These are phyloP conservation scores for Hebeloma cylindrosporum DNA, from an alignment of 768 basidiomycete genomes.

Conservation along the genomic window DNA sequence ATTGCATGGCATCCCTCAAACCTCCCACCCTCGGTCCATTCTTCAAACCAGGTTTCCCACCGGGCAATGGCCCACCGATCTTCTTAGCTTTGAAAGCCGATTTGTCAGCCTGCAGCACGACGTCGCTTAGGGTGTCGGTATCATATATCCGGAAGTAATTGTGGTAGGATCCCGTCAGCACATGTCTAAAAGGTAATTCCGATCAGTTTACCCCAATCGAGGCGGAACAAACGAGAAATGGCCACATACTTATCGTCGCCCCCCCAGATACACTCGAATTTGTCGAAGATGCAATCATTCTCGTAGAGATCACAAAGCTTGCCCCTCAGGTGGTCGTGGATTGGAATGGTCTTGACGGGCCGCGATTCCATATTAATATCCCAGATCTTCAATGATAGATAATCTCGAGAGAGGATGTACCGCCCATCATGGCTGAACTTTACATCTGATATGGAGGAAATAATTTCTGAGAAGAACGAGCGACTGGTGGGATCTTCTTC, in stretches of 20 bases:
- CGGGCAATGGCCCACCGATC: constrained; percentile 83
- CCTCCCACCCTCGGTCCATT: constrained; percentile 73
- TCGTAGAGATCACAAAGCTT: constrained; percentile 99
- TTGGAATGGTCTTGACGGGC: constrained; percentile 96
- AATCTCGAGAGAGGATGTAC: constrained; percentile 96
- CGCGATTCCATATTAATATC: constrained; percentile 98
- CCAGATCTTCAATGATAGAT: constrained; percentile 98
- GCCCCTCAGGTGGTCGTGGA: constrained; percentile 95
- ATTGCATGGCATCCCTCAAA: constrained; percentile 83
- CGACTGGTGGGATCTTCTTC: constrained; percentile 97
- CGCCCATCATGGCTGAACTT: constrained; percentile 98
- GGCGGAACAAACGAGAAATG: constrained; percentile 16
- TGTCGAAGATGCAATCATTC: constrained; percentile 99
- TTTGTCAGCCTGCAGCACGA: constrained; percentile 97
- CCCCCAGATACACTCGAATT: constrained; percentile 98
- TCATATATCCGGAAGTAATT: constrained; percentile 99
- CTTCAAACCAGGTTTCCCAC: constrained; percentile 66
- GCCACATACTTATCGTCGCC: constrained; percentile 88
- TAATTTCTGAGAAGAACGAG: constrained; percentile 99
- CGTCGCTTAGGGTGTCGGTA: constrained; percentile 80
- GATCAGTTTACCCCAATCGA: constrained; percentile 21
- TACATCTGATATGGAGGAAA: constrained; percentile 99
- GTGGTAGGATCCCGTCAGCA: constrained; percentile 99
- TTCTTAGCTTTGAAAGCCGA: constrained; percentile 99
- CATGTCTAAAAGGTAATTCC: constrained; percentile 58